Base-by-base conservation (phyloP, 2,329 filamentous ascomycete species). In the Drechslera avenae region DNA sequence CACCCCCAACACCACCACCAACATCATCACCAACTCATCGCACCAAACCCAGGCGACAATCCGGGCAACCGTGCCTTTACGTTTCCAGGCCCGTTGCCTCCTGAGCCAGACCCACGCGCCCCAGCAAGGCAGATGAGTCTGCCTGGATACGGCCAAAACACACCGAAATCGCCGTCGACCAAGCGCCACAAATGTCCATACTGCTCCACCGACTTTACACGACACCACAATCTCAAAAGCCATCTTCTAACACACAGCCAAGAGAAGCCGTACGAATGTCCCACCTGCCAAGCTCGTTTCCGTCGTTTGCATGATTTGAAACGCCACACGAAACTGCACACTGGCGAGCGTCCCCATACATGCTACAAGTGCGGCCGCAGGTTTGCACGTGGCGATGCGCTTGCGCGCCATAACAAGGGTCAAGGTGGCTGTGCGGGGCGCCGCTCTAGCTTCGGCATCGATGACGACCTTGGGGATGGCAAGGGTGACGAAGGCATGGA, bases 101-200 rank as follows among this genome's bases (percentile, higher is more conserved):
- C 73, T 45, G 78, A 72, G 62, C 73, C 63, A 58, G 74, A 81
- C 34, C 77, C 76, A 46, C 81, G 83, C 50, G 75, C 70, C 53
- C 78, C 81, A 9, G 75, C 79, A 44, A 78, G 84, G 57, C 82
- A 83, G 48, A 81, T 85, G 73, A 86, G 83, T 64, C 71, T 84
- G 51, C 82, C 82, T 32, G 82, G 81, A 34, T 82, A 81, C 46
- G 77, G 78, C 45, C 79, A 82, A 67, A 78, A 76, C 56, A 80
- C 78, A 46, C 85, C 86, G 39, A 84, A 85, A 63, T 90, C 91
- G 5, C 87, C 89, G 0, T 86, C 86, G 19, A 82, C 84, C 44
- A 97, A 96, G 77, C 93, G 94, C 68, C 93, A 99, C 78, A 96
- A 94, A 73, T 99, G 94, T 69, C 93, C 91, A 0, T 96, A 96